Evolutionary conservation across 2,329 filamentous ascomycete genomes (phyloP), one percentile per base, ranked within the genome.

Genomic region (Colletotrichum abscissum): DNA sequence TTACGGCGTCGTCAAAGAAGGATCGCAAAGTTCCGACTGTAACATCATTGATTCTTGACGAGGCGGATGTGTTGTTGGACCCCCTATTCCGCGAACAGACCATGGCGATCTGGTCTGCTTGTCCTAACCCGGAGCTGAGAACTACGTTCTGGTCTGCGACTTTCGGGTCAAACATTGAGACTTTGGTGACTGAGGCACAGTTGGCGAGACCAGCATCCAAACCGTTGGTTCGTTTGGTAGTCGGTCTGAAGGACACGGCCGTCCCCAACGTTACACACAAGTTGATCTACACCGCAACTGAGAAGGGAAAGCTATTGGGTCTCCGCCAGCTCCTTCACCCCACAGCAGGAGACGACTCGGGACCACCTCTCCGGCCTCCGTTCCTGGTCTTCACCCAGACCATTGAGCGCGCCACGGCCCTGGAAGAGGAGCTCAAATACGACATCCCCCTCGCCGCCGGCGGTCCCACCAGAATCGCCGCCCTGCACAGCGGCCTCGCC

Each of bases 361-460:
- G 89, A 11, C 87, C 90, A 33, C 86, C 87, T 7, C 86, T 98
- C 58, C 91, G 94, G 1, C 95, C 97, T 0, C 97, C 97, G 0
- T 98, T 98, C 84, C 88, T 99, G 6, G 93, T 99, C 73, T 99
- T 99, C 82, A 97, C 96, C 0, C 97, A 99, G 84, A 98, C 96
- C 1, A 98, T 99, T 70, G 93, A 95, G 65, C 92, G 97, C 77
- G 97, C 97, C 1, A 90, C 93, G 38, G 95, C 97, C 5, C 88
- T 99, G 1, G 92, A 97, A 81, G 92, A 94, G 42, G 97, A 99
- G 82, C 89, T 99, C 35, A 92, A 94, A 74, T 99, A 98, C 84
- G 97, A 99, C 80, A 98, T 99, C 58, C 95, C 97, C 0, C 88
- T 93, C 0, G 92, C 95, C 81, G 96, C 95, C 6, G 95, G 95